Evolutionary conservation across 2,329 filamentous ascomycete genomes (phyloP).

Genomic region (Trichoderma hamatum): DNA sequence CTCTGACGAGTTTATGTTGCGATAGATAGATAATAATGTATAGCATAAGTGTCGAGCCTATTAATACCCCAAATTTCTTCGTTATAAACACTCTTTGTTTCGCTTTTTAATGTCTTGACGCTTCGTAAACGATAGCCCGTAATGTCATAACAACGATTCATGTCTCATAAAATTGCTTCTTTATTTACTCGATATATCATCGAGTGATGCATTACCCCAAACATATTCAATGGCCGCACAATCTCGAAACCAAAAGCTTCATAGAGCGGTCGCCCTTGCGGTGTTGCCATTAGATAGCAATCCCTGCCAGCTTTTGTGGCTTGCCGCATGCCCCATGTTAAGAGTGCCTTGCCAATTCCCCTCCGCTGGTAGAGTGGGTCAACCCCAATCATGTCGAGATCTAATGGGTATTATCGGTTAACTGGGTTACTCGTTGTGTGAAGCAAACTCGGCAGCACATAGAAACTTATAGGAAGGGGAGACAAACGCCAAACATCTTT

Average conservation of each 20-base stretch:
- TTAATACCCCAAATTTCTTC: background rate
- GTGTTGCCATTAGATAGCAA: constrained; percentile 28
- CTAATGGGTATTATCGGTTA: constrained; percentile 4
- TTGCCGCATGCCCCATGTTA: constrained; percentile 29
- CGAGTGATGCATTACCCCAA: constrained; percentile 25
- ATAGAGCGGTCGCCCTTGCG: constrained; percentile 25
- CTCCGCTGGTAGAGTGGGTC: constrained; percentile 28
- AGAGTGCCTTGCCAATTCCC: constrained; percentile 29
- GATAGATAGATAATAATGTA: background rate
- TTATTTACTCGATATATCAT: constrained; percentile 19
- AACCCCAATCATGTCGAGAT: constrained; percentile 30
- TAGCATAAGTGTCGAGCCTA: background rate
- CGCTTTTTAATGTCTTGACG: background rate
- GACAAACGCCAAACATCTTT: constrained; percentile 31
- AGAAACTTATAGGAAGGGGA: background rate
- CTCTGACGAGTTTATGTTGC: constrained; percentile 2
- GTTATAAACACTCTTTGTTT: background rate
- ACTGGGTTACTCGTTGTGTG: background rate
- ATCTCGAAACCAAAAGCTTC: constrained; percentile 22
- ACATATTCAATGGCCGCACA: constrained; percentile 22
- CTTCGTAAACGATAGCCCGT: background rate
- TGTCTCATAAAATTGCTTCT: background rate
- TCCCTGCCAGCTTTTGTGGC: constrained; percentile 25
- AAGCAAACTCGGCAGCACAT: background rate
- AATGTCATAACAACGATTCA: background rate